Evolutionary conservation across 2,329 filamentous ascomycete genomes (phyloP), one percentile per base, ranked within the genome.

Genomic region (Nigrospora oryzae): DNA sequence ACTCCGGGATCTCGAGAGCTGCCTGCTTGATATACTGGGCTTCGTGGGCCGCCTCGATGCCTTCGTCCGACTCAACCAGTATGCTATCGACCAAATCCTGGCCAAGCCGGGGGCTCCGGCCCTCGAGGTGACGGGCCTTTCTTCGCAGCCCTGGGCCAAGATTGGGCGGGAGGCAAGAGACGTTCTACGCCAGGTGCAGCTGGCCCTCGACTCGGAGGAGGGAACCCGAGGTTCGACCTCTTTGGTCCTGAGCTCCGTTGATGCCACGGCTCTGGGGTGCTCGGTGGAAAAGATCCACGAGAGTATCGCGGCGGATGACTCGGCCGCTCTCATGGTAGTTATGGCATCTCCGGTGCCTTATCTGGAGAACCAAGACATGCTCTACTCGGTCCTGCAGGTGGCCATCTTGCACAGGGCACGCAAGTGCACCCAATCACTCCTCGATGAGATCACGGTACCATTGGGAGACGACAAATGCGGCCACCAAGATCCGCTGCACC

Each of bases 281-380:
- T 28, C 37, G 12, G 38, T 33, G 16, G 44, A 44, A 11, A 40
- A 43, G 34, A 43, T 48, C n/a, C 19, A 43, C 30, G 19, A 41
- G 14, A 38, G 41, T 19, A 46, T 48, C 37, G 23, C 23, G 1
- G 38, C 28, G 19, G 46, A 48, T 40, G 35, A 48, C 34, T 43
- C 46, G 14, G 42, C 46, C 11, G 40, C 40, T 11, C 40, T 48
- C 15, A 48, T 48, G 46, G 30, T 41, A 6, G 46, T 43, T 6
- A 30, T 48, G 32, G 40, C 43, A 8, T 48, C 43, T 8, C 40
- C 46, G 8, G 46, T 46, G 11, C 34, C 46, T 3, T 45, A 48
- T 32, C 17, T 48, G 11, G 46, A 45, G 40, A 48, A 45, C 17
- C 46, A 48, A 15, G 46, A 37, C 12, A 48, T 48, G 46, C 34